Evolutionary conservation across 2,329 filamentous ascomycete species (phyloP), one percentile per base, ranked within the genome.

Genomic region (Aspergillus novoparasiticus): DNA sequence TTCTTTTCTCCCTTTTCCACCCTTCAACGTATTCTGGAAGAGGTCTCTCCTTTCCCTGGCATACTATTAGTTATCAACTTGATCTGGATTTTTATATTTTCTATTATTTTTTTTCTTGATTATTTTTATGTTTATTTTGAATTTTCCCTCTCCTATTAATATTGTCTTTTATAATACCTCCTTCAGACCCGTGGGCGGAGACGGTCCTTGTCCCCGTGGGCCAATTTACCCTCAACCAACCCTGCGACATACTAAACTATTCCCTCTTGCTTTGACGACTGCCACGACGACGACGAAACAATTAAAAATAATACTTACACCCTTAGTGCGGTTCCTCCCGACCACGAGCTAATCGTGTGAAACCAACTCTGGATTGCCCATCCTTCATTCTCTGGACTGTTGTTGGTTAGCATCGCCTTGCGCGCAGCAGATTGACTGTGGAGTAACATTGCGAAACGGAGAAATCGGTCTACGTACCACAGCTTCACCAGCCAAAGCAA

Each of bases 361-460:
- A 68, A 69, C 64, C 60, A 21, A 32, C 63, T 46, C 45, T 34
- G 34, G 54, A 34, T 48, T 59, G 48, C 58, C 57, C 57, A 32
- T 55, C 46, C 43, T 41, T 59, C 62, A 34, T 56, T 50, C 54
- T 60, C 50, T 57, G 45, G 39, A 51, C 36, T 58, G 59, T 60
- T 59, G 58, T 45, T 63, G 60, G 41, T 60, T 53, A 48, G 45
- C 59, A 58, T 63, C 26, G 57, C 46, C 39, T 63, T 63, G 57
- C 57, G 39, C 51, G 59, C 61, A 56, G 32, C 60, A 32, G 54
- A 64, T 41, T 41, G 58, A 66, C 59, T 58, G 68, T 64, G 68
- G 68, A 68, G 66, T 60, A 63, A 55, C 61, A 56, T 46, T 45
- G 63, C 65, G 63, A 66, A 69, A 66, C 67, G 61, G 54, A 32